Evolutionary conservation across 1,139 yeast species (phyloP).

Genomic region (Nakaseomyces kungkrabaensis): DNA sequence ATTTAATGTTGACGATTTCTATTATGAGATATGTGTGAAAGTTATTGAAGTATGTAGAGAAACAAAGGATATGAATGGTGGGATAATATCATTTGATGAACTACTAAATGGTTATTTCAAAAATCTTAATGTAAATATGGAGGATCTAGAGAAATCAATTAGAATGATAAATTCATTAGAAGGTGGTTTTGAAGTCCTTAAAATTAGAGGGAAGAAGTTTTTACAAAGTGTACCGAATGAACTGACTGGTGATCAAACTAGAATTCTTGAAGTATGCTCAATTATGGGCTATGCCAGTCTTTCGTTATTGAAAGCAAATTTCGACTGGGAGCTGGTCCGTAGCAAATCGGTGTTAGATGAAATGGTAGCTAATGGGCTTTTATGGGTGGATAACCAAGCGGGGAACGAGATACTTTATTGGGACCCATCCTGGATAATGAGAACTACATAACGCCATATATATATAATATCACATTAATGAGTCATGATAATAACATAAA

Average conservation of each 20-base stretch:
- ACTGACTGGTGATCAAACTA: constrained; percentile 53
- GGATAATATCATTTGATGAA: constrained; percentile 59
- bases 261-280: constrained; percentile 64
- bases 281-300: constrained; percentile 60
- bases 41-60: constrained; percentile 66
- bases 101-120: constrained; percentile 33
- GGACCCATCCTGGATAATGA: constrained; percentile 44
- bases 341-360: constrained; percentile 60
- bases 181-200: constrained; percentile 38
- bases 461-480: background rate
- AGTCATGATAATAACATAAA: background rate
- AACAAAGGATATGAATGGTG: constrained; percentile 69
- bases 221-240: constrained; percentile 44
- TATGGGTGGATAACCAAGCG: constrained; percentile 61
- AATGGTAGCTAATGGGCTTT: constrained; percentile 67
- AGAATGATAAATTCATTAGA: constrained; percentile 35
- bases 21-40: constrained; percentile 57
- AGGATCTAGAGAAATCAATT: constrained; percentile 44
- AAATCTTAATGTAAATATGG: constrained; percentile 32
- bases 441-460: background rate
- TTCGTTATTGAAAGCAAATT: constrained; percentile 56
- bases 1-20: constrained; percentile 42
- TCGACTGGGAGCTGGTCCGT: constrained; percentile 58
- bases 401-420: constrained; percentile 53
- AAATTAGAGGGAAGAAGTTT: constrained; percentile 33